A percentile compares a stretch with the other conserved stretches of the same genome.
These are phyloP conservation scores for Sporothrix brasiliensis DNA, from an alignment of 2,329 filamentous ascomycete species.

Conservation along the genomic window DNA sequence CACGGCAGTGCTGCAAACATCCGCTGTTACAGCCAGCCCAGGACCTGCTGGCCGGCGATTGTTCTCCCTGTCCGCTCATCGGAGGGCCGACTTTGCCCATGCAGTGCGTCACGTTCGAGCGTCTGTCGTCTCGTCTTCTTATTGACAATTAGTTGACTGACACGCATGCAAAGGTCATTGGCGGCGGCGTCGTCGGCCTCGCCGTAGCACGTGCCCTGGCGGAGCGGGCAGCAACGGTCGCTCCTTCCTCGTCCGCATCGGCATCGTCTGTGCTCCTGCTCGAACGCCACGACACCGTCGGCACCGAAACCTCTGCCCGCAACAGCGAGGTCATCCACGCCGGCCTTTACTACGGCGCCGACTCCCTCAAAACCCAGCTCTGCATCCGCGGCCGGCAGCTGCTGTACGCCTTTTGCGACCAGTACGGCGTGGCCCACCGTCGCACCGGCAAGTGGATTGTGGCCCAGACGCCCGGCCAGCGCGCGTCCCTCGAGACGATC, in stretches of 20 bases:
- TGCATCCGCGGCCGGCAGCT: conserved; percentile 77
- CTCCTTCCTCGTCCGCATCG: conserved; percentile 7
- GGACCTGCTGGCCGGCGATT: not conserved
- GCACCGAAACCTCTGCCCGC: conserved; percentile 84
- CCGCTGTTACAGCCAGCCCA: no score
- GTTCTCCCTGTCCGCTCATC: conserved; percentile 24
- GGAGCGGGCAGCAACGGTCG: conserved; percentile 30
- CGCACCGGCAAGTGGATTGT: conserved; percentile 94
- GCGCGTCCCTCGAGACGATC: conserved; percentile 60
- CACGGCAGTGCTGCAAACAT: not conserved
- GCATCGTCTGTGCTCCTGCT: conserved; percentile 73
- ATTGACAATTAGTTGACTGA: no score
- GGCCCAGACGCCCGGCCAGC: conserved; percentile 75
- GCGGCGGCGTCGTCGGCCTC: conserved; percentile 72
- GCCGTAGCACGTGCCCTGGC: conserved; percentile 76
- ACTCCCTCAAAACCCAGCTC: conserved; percentile 77
- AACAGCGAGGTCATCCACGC: conserved; percentile 98
- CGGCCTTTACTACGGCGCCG: conserved; percentile 82
- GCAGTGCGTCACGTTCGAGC: not conserved
- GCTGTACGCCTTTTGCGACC: conserved; percentile 76
- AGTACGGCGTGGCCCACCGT: conserved; percentile 67
- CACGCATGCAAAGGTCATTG: conserved; percentile 51
- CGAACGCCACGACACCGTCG: conserved; percentile 74
- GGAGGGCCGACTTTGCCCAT: conserved; percentile 31
- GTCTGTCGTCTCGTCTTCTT: not conserved